Evolutionary conservation across 2,329 filamentous ascomycete species (phyloP).

Genomic region (Cordyceps javanica): DNA sequence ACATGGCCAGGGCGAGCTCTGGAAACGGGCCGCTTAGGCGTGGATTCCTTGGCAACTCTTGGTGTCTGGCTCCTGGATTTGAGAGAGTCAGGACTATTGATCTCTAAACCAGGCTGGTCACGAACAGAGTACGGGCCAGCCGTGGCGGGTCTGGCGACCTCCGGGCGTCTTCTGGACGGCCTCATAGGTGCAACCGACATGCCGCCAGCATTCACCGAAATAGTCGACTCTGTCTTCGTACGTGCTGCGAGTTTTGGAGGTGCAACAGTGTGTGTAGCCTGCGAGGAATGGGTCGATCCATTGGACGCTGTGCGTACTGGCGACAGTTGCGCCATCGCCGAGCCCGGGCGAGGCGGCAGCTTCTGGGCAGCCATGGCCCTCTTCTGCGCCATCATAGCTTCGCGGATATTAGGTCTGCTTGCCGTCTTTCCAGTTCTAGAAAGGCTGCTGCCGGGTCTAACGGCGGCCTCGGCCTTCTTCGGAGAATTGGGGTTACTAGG

Average conservation of each 20-base stretch:
- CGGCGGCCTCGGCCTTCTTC: conserved; percentile 44
- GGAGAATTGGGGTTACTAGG: conserved; percentile 71
- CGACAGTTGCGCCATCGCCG: conserved; percentile 57
- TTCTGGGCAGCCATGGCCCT: conserved; percentile 50
- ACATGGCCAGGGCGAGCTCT: conserved; percentile 42
- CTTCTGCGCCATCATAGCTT: conserved; percentile 79
- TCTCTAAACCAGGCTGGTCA: conserved; percentile 34
- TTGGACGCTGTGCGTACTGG: conserved; percentile 39
- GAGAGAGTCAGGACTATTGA: conserved; percentile 39
- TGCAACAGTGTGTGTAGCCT: conserved; percentile 17
- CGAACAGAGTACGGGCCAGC: conserved; percentile 60
- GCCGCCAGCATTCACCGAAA: conserved; percentile 45
- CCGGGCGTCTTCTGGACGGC: conserved; percentile 51
- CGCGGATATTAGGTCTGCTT: conserved; percentile 64
- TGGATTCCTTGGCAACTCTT: conserved; percentile 42
- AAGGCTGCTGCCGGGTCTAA: conserved; percentile 52
- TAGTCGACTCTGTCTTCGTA: conserved; percentile 37
- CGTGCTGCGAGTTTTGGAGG: conserved; percentile 30
- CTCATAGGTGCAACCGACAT: conserved; percentile 60
- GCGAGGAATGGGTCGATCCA: conserved; percentile 24
- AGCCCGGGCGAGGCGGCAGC: conserved; percentile 52
- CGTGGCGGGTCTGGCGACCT: conserved; percentile 55
- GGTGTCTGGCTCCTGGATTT: conserved; percentile 43
- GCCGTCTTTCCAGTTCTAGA: conserved; percentile 56
- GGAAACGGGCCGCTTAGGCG: conserved; percentile 45